These are phyloP conservation scores for Corynespora cassiicola DNA, from an alignment of 2,329 filamentous ascomycete genomes.

Conservation along the genomic window DNA sequence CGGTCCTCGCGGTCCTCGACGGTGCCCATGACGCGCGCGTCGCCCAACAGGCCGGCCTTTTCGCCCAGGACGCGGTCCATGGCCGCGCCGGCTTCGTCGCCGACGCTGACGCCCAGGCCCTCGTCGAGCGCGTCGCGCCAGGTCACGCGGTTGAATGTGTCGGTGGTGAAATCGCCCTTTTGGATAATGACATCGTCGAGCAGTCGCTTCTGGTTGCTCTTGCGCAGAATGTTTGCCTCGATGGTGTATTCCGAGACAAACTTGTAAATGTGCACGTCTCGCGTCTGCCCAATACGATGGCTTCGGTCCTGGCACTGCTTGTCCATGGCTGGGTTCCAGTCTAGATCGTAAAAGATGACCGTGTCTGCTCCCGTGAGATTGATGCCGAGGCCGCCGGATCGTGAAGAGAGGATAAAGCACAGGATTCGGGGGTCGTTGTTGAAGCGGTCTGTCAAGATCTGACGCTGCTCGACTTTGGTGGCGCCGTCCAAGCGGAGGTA, in stretches of 20 bases:
- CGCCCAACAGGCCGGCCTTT: slow-evolving; percentile 62
- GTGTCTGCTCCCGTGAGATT: slow-evolving; percentile 97
- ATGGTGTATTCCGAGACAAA: slow-evolving; percentile 73
- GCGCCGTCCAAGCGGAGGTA: slow-evolving; percentile 96
- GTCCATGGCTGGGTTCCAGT: slow-evolving; percentile 99
- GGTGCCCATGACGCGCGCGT: slow-evolving; percentile 77
- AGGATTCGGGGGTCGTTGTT: slow-evolving; percentile 92
- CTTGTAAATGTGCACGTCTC: slow-evolving; percentile 96
- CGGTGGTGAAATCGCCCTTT: slow-evolving; percentile 96
- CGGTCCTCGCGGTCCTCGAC: slow-evolving; percentile 94
- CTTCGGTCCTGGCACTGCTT: slow-evolving; percentile 98
- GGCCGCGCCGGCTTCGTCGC: slow-evolving; percentile 76
- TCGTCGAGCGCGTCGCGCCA: slow-evolving; percentile 72
- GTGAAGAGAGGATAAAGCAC: slow-evolving; percentile 92
- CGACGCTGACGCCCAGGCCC: slow-evolving; percentile 45
- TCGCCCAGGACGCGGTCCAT: slow-evolving; percentile 84
- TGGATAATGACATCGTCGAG: slow-evolving; percentile 98
- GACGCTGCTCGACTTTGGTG: slow-evolving; percentile 93
- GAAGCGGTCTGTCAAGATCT: slow-evolving; percentile 95
- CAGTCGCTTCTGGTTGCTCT: slow-evolving; percentile 97
- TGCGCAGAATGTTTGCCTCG: slow-evolving; percentile 95
- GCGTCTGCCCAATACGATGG: slow-evolving; percentile 95
- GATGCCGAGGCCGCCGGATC: slow-evolving; percentile 93
- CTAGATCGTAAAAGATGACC: slow-evolving; percentile 98
- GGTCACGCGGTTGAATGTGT: slow-evolving; percentile 83